phyloP scores from a whole-genome alignment of 805 yeast genomes.

The Kodamaea neixiangensis region DNA sequence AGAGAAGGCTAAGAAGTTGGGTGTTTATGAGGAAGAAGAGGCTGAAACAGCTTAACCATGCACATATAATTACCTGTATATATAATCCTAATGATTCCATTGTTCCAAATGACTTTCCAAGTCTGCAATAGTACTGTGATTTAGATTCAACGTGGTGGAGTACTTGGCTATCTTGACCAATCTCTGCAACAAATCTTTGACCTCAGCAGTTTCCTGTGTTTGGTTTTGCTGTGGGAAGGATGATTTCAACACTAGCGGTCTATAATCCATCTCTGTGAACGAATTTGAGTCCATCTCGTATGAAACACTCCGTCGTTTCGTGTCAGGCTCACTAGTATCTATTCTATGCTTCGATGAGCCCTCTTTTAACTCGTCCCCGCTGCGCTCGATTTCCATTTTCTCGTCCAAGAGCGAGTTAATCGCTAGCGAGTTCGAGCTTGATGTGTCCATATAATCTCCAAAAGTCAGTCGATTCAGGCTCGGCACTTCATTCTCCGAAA shows the following conservation, averaged over 20 bases:
- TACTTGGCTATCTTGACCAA: background rate
- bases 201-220: background rate
- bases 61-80: slow-evolving; percentile 6
- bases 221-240: background rate
- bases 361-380: background rate
- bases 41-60: slow-evolving; percentile 1
- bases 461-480: background rate
- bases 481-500: background rate
- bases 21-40: slow-evolving; percentile 52
- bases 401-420: background rate
- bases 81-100: slow-evolving; percentile 3
- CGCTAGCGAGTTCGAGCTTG: background rate
- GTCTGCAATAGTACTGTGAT: slow-evolving; percentile 23
- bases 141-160: slow-evolving; percentile 8
- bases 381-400: background rate
- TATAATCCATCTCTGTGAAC: background rate
- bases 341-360: background rate
- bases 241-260: background rate
- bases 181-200: background rate
- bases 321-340: background rate
- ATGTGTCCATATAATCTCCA: background rate
- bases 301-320: background rate
- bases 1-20: slow-evolving; percentile 66
- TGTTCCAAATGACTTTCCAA: slow-evolving; percentile 3
- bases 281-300: background rate